Conservation (phyloP, 2,329 filamentous ascomycete species). For the Aspergillus sclerotialis region DNA sequence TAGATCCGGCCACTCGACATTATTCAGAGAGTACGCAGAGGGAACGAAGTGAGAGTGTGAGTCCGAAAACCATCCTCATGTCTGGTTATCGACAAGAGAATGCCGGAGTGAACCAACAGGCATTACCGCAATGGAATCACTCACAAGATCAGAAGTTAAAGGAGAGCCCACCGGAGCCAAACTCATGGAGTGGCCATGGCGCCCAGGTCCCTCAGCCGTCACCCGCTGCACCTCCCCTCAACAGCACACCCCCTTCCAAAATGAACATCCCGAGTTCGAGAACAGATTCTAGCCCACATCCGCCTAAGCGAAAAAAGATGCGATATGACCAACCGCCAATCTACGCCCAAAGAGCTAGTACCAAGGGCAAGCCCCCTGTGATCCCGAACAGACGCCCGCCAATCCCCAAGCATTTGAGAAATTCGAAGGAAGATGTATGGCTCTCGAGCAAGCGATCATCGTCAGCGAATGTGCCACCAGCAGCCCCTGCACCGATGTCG, state of each 20-base stretch:
- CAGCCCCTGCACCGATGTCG: conserved; percentile 7
- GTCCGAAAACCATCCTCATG: conserved; percentile 58
- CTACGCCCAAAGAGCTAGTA: conserved; percentile 40
- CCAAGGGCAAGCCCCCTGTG: conserved; percentile 33
- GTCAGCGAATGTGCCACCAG: conserved; percentile 8
- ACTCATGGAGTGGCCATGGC: conserved; percentile 1
- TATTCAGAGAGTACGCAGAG: conserved; percentile 54
- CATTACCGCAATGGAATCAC: conserved; percentile 16
- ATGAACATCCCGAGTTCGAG: conserved; percentile 15
- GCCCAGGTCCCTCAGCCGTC: conserved; percentile 9
- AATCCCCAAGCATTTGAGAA: conserved; percentile 25
- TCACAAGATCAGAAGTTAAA: conserved; percentile 21
- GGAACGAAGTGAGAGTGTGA: conserved; percentile 66
- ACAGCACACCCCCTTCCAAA: conserved; percentile 24
- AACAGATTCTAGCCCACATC: conserved; percentile 21
- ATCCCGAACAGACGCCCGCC: conserved; percentile 31
- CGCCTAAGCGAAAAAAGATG: conserved; percentile 42
- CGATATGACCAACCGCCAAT: conserved; percentile 49
- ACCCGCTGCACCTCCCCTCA: conserved; percentile 13
- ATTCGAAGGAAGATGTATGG: conserved; percentile 15
- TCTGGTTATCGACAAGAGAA: conserved; percentile 23
- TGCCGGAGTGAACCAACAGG: conserved; percentile 18
- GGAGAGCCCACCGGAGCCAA: conserved; percentile 18
- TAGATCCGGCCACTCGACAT: conserved; percentile 20
- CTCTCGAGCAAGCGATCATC: conserved; percentile 15